Evolutionary conservation across 2,329 filamentous ascomycete species (phyloP), one percentile per base, ranked within the genome.

Genomic region (Colletotrichum destructivum): DNA sequence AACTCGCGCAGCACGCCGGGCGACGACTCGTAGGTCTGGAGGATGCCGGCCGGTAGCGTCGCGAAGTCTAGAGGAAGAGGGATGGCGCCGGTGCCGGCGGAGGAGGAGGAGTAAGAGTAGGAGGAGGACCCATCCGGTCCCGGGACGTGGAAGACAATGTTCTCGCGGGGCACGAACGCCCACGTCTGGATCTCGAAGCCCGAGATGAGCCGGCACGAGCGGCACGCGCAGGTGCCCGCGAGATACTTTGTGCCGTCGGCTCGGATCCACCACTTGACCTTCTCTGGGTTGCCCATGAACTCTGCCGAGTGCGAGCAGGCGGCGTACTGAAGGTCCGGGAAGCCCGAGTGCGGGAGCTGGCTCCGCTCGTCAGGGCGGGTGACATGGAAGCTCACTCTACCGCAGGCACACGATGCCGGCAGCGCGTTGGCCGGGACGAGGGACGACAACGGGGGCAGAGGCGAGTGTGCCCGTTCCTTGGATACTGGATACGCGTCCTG

Each of bases 121-220:
- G 12, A 55, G 18, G 62, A 21, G 2, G 42, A 61, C 0, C 15
- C 46, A 1, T 59, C 42, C 13, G 35, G 15, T 13, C 42, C 11
- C 8, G 57, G 76, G 59, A 84, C 73, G 42, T 79, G 72, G 35
- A 88, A 82, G 21, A 83, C 79, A 64, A 93, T 89, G 75, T 91
- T 90, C 1, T 81, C 78, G n/a, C 84, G 83, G 0, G 90, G 90
- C 0, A 93, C 81, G 76, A 93, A 94, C 0, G 89, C 85, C 91
- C 91, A 94, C 0, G 87, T 82, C 75, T 92, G 88, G 57, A 93
- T 86, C 67, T 92, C 89, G 74, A 89, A 91, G 3, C 91, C 91
- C 1, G 88, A 86, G 0, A 82, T 80, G 4, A 90, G 81, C 7
- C 91, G 88, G 77, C 92, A 94, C 2, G 89, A 88, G 6, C 81